Evolutionary conservation across 306 rosid species (phyloP), one percentile per base, ranked within the genome.

Genomic region (Dryas octopetala): DNA sequence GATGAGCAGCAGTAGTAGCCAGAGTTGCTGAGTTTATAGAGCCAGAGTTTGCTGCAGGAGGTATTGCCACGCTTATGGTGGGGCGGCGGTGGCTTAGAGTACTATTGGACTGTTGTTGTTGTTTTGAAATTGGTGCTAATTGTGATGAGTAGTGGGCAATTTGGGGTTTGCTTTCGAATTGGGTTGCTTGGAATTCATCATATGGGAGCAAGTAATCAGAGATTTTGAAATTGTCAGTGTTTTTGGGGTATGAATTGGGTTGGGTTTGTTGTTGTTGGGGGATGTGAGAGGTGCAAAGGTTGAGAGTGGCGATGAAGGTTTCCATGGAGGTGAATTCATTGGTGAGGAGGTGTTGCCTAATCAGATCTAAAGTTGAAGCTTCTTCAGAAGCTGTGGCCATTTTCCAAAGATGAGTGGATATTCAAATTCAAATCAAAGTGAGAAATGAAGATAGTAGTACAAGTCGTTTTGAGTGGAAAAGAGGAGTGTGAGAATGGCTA

Each of bases 311-410:
- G 50, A 74, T 38, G 73, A 84, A 86, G 68, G 82, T 14, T 43
- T 85, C 88, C 49, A 74, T 66, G 73, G 86, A 78, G 50, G 79
- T 68, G 58, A 84, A 78, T 14, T 91, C 96, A 19, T 73, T 83
- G 38, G 38, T 32, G 38, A 93, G 85, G 15, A 91, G 96, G 50
- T 89, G 88, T 28, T 86, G 84, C 26, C 88, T 79, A 44, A 91
- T 89, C 40, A 81, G 74, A 46, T 91, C 93, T 50, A 93, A 70
- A 43, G 85, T 68, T 48, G 91, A 86, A 78, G 79, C 4, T 63
- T 85, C 96, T 60, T 83, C 83, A 12, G 47, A 26, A 17, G 6
- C 15, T 55, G 79, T 40, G 16, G 70, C 74, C 87, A 82, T 84
- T 38, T 63, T 5, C 4, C 12, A 63, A 17, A 32, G 38, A 28